A percentile compares a stretch with the other conserved stretches of the same genome.
These are phyloP conservation scores for Syncephalastrum racemosum DNA, from an alignment of 371 early-diverging fungal species.

Conservation along the genomic window DNA sequence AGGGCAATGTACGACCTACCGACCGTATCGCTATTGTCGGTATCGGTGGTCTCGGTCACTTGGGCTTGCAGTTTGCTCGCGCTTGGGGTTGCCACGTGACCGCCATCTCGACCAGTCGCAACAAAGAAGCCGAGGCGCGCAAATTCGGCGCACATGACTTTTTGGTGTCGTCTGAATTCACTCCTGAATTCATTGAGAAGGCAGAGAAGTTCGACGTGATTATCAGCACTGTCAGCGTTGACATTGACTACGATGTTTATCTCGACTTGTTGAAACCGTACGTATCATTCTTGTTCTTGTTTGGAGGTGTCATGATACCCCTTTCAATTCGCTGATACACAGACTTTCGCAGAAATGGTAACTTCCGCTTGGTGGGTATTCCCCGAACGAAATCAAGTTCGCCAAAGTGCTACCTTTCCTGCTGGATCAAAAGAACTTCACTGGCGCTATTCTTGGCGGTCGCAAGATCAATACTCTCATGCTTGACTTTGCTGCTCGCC, in stretches of 20 bases:
- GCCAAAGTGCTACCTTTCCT: conserved; percentile 27
- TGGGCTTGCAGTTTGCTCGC: conserved; percentile 66
- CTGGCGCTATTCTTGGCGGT: conserved; percentile 47
- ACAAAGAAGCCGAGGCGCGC: conserved; percentile 64
- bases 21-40: conserved; percentile 63
- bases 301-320: background rate
- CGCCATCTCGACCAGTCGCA: conserved; percentile 27
- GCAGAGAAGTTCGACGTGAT: conserved; percentile 47
- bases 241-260: conserved; percentile 43
- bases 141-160: conserved; percentile 68
- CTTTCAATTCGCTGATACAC: conserved; percentile 7
- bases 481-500: conserved; percentile 53
- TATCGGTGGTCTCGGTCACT: conserved; percentile 71
- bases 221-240: conserved; percentile 44
- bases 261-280: conserved; percentile 32
- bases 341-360: conserved; percentile 43
- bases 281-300: background rate
- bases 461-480: conserved; percentile 40
- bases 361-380: conserved; percentile 53
- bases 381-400: conserved; percentile 34
- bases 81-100: conserved; percentile 60
- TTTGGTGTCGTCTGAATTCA: conserved; percentile 42
- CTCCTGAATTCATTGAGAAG: conserved; percentile 24
- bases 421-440: conserved; percentile 29
- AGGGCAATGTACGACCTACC: conserved; percentile 45